phyloP scores from a whole-genome alignment of 345 rosid genomes.

The Hypericum perforatum region DNA sequence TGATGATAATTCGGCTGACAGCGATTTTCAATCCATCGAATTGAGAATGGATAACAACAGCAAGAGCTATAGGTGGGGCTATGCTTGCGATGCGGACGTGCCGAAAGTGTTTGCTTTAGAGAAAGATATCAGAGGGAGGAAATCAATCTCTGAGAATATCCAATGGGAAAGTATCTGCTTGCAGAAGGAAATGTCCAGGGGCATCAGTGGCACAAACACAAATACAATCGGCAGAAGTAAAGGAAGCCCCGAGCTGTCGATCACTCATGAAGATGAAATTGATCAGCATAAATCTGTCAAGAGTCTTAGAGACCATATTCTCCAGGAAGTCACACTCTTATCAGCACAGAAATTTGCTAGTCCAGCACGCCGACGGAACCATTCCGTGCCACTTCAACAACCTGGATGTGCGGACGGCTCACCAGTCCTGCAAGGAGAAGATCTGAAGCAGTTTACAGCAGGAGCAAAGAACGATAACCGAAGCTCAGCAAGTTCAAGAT shows the following conservation, averaged over 20 bases:
- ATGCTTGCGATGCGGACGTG: constrained; percentile 33
- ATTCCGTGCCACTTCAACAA: constrained; percentile 22
- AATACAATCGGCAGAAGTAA: constrained; percentile 22
- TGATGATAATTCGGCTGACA: constrained; percentile 58
- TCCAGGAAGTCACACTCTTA: constrained; percentile 27
- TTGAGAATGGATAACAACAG: constrained; percentile 64
- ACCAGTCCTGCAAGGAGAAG: constrained; percentile 8
- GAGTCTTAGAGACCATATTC: constrained; percentile 48
- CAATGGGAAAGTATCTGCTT: constrained; percentile 52
- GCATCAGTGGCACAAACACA: constrained; percentile 13
- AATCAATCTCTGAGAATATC: constrained; percentile 42
- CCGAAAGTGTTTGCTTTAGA: constrained; percentile 23
- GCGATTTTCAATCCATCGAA: constrained; percentile 90
- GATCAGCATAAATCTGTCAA: constrained; percentile 36
- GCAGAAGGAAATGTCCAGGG: constrained; percentile 24
- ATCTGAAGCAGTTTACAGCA: constrained; percentile 6
- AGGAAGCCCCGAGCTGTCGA: constrained; percentile 26
- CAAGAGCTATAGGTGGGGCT: constrained; percentile 76
- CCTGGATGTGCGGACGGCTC: constrained; percentile 12
- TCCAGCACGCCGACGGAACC: constrained; percentile 26
- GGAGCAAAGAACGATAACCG: constrained; percentile 16
- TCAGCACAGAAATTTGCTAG: constrained; percentile 20
- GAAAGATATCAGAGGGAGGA: constrained; percentile 39
- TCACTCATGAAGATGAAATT: constrained; percentile 32
- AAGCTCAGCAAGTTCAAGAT: constrained; percentile 22